Evolutionary conservation across 2,329 filamentous ascomycete genomes (phyloP).

Genomic region (Paecilomyces fulvus): DNA sequence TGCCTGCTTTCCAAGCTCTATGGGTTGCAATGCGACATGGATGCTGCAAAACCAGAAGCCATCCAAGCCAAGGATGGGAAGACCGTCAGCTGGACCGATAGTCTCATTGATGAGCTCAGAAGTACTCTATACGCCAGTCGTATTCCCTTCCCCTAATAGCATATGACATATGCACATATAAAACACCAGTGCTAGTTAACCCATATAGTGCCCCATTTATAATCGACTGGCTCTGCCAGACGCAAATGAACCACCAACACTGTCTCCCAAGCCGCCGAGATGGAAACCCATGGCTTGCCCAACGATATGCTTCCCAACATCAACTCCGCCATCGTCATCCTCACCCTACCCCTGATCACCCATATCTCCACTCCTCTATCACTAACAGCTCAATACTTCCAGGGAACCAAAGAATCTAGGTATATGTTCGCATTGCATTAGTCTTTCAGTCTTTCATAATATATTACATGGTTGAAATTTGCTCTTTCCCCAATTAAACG

Average conservation of each 20-base stretch:
- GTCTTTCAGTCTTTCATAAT: slow-evolving; percentile 3
- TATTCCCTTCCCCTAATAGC: not conserved
- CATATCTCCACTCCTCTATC: slow-evolving; percentile 36
- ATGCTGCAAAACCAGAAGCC: slow-evolving; percentile 4
- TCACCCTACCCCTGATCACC: slow-evolving; percentile 47
- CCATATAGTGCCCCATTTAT: not conserved
- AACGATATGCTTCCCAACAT: slow-evolving; percentile 56
- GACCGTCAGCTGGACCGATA: slow-evolving; percentile 6
- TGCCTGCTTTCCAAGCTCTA: slow-evolving; percentile 4
- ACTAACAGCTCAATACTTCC: too few species aligned
- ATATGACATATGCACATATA: too few species aligned
- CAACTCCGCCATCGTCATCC: slow-evolving; percentile 51
- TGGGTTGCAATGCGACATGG: slow-evolving; percentile 1
- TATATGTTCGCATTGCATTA: not conserved
- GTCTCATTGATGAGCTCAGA: slow-evolving; percentile 8
- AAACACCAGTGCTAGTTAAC: too few species aligned
- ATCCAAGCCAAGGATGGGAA: not conserved
- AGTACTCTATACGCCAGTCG: slow-evolving; percentile 5
- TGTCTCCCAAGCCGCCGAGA: not conserved
- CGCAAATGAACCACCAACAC: not conserved
- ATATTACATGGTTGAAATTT: not conserved
- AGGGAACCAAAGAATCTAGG: not conserved
- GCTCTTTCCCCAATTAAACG: not conserved
- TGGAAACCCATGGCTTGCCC: slow-evolving; percentile 44
- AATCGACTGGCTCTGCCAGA: not conserved